These are phyloP conservation scores for Sporisorium graminicola DNA, from an alignment of 1,284 basidiomycete genomes.

Conservation along the genomic window DNA sequence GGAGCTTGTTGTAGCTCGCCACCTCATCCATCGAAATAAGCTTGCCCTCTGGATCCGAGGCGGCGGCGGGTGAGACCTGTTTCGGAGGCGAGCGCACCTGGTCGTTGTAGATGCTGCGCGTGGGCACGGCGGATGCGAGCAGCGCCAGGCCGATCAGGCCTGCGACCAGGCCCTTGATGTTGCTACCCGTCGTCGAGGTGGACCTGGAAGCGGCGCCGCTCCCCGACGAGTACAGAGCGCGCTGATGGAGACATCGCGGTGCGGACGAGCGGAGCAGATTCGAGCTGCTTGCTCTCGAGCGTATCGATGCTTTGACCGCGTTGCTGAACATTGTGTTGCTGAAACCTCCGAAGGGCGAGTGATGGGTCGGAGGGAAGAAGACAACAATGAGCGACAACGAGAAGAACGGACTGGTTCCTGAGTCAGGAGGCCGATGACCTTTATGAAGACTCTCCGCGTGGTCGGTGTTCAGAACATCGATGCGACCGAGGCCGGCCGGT, in stretches of 20 bases:
- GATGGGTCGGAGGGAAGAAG: background rate
- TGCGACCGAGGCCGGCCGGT: background rate
- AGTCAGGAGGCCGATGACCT: background rate
- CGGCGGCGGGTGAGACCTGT: conserved; percentile 27
- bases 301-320: conserved; percentile 24
- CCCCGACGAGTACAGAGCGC: conserved; percentile 17
- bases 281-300: conserved; percentile 23
- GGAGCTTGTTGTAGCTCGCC: conserved; percentile 51
- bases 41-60: conserved; percentile 31
- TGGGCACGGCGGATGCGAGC: conserved; percentile 23
- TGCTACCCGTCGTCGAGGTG: conserved; percentile 1
- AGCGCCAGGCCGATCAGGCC: conserved; percentile 40
- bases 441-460: background rate
- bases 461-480: background rate
- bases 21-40: conserved; percentile 63
- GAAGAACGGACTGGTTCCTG: too few species aligned
- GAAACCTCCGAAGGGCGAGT: background rate
- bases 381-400: too few species aligned
- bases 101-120: conserved; percentile 30
- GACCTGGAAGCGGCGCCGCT: background rate
- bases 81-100: conserved; percentile 19
- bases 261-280: conserved; percentile 17
- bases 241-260: conserved; percentile 11
- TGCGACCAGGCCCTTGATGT: conserved; percentile 26
- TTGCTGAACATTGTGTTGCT: conserved; percentile 25